These are phyloP conservation scores for Danielia oregonensis DNA, from an alignment of 805 yeast genomes.

Conservation along the genomic window DNA sequence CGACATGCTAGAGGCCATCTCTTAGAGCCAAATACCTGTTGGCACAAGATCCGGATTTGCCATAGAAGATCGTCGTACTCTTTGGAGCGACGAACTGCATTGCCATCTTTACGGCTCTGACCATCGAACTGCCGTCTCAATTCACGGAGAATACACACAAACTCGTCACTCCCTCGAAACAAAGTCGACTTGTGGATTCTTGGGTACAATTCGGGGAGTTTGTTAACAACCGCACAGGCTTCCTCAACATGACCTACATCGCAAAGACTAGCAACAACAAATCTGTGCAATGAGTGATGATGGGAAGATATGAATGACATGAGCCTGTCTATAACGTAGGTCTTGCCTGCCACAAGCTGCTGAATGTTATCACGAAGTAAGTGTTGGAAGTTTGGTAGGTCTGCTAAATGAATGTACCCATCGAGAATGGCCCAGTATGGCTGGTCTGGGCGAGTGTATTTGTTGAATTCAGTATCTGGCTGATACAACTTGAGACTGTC, in stretches of 20 bases:
- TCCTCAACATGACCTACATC: slow-evolving; percentile 21
- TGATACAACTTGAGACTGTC: slow-evolving; percentile 11
- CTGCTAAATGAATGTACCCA: slow-evolving; percentile 24
- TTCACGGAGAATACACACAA: slow-evolving; percentile 5
- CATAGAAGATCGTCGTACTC: slow-evolving; percentile 3
- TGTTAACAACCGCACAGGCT: slow-evolving; percentile 24
- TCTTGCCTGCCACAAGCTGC: slow-evolving; percentile 1
- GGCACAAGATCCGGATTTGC: background rate
- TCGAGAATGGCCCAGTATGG: slow-evolving; percentile 23
- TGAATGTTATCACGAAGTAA: slow-evolving; percentile 17
- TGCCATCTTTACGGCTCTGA: background rate
- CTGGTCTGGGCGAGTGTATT: slow-evolving; percentile 20
- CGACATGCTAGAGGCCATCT: slow-evolving; percentile 2
- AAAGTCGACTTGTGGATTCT: background rate
- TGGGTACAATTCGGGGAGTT: slow-evolving; percentile 13
- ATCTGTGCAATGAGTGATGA: slow-evolving; percentile 25
- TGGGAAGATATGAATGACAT: slow-evolving; percentile 16
- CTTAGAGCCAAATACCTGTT: slow-evolving; percentile 1
- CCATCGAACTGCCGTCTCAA: slow-evolving; percentile 2
- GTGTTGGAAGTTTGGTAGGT: slow-evolving; percentile 29
- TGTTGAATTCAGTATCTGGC: slow-evolving; percentile 26
- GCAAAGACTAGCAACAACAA: slow-evolving; percentile 26
- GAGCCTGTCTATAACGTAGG: slow-evolving; percentile 16
- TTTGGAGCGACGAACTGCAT: background rate
- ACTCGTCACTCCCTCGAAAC: slow-evolving; percentile 6